Evolutionary conservation across 306 rosid species (phyloP).

Genomic region (Inga oerstediana): DNA sequence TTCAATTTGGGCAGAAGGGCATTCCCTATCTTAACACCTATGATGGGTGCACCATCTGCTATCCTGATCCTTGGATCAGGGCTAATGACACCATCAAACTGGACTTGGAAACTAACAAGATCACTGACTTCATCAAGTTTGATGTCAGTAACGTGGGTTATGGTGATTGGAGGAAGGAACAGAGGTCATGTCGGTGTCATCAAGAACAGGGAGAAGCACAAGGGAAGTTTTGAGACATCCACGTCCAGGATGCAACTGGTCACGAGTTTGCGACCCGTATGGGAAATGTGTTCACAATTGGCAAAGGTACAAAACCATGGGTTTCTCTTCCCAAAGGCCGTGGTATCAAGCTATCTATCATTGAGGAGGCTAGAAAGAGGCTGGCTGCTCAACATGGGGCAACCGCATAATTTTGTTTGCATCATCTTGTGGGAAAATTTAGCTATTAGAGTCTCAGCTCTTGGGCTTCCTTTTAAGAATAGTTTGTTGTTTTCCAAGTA

Average conservation of each 20-base stretch:
- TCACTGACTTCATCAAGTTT: slow-evolving; percentile 65
- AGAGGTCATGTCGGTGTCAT: slow-evolving; percentile 77
- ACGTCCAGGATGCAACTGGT: slow-evolving; percentile 69
- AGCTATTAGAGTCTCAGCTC: slow-evolving; percentile 4
- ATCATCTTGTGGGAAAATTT: background rate
- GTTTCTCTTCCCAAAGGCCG: slow-evolving; percentile 65
- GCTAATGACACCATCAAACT: slow-evolving; percentile 85
- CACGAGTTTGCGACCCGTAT: slow-evolving; percentile 66
- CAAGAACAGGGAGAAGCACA: slow-evolving; percentile 72
- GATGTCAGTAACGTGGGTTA: slow-evolving; percentile 73
- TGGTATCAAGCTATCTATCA: slow-evolving; percentile 71
- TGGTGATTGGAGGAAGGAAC: slow-evolving; percentile 82
- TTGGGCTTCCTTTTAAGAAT: background rate
- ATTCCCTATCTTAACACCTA: slow-evolving; percentile 69
- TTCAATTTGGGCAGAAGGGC: slow-evolving; percentile 76
- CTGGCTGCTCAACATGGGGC: slow-evolving; percentile 47
- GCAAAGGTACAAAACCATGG: slow-evolving; percentile 70
- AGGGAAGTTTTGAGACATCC: slow-evolving; percentile 72
- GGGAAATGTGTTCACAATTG: slow-evolving; percentile 63
- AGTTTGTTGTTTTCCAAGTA: background rate
- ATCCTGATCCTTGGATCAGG: slow-evolving; percentile 74
- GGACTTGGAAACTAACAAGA: slow-evolving; percentile 68
- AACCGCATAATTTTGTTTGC: slow-evolving; percentile 30
- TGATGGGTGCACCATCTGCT: slow-evolving; percentile 75
- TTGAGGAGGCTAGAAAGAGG: slow-evolving; percentile 77